These are phyloP conservation scores for Straminergon stramineum DNA, from an alignment of 225 moss, liverwort and hornwort genomes.

Conservation along the genomic window DNA sequence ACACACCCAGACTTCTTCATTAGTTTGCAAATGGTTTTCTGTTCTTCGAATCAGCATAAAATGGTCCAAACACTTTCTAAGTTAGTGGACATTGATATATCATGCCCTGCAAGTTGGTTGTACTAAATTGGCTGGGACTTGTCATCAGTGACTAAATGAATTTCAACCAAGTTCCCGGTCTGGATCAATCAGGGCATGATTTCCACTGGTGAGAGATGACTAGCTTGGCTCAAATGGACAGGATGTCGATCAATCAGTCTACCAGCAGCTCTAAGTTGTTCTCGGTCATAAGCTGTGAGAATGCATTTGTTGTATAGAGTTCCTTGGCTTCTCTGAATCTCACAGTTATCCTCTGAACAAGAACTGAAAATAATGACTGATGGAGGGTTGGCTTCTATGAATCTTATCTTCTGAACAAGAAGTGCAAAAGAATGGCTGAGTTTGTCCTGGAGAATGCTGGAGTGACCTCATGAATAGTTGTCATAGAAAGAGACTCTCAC, in stretches of 20 bases:
- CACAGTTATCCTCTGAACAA: too few species aligned
- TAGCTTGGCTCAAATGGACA: background rate
- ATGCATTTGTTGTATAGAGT: background rate
- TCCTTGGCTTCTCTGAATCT: background rate
- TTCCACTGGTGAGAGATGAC: background rate
- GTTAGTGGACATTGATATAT: too few species aligned
- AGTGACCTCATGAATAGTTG: background rate
- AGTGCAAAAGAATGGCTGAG: background rate
- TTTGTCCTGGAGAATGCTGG: background rate
- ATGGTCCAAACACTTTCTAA: background rate
- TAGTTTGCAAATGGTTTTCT: background rate
- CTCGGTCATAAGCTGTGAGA: background rate
- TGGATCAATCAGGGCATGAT: background rate
- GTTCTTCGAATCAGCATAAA: background rate
- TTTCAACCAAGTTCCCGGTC: background rate
- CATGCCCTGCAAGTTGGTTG: background rate
- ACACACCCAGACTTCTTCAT: background rate
- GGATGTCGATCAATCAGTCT: background rate
- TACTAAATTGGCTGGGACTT: background rate
- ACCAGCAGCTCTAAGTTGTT: background rate
- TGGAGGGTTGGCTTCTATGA: background rate
- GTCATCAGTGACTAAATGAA: background rate
- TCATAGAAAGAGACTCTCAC: background rate
- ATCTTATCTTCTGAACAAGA: background rate
- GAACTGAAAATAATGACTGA: background rate